phyloP scores from a whole-genome alignment of 2,329 filamentous ascomycete species.

The Aureobasidium uvarum region DNA sequence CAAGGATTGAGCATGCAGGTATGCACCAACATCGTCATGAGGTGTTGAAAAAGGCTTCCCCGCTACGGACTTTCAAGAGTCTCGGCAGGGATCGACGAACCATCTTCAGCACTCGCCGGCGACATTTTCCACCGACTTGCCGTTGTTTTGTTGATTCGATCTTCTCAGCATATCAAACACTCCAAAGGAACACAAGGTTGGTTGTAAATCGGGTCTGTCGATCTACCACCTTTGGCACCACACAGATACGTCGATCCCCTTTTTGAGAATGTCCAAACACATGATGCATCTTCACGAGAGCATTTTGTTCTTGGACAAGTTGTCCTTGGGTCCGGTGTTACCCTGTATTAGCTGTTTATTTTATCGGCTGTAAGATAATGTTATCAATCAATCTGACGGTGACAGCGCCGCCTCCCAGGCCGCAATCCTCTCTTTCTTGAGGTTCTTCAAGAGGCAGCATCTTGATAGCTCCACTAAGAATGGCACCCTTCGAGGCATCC shows the following conservation, averaged over 20 bases:
- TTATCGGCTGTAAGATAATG: slow-evolving; percentile 57
- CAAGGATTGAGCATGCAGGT: slow-evolving; percentile 18
- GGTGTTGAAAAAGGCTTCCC: slow-evolving; percentile 21
- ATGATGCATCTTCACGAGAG: neutral
- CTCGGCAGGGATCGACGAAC: slow-evolving; percentile 18
- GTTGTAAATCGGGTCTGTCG: neutral
- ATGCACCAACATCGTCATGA: slow-evolving; percentile 22
- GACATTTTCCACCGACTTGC: neutral
- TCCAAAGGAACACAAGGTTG: neutral
- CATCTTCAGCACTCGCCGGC: slow-evolving; percentile 3
- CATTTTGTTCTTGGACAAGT: neutral
- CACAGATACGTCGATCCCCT: neutral
- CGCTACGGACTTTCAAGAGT: slow-evolving; percentile 19
- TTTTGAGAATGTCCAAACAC: neutral
- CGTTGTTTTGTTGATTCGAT: slow-evolving; percentile 1
- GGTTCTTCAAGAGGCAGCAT: slow-evolving; percentile 78
- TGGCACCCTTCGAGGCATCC: slow-evolving; percentile 68
- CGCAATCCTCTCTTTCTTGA: slow-evolving; percentile 65
- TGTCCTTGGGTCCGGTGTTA: neutral
- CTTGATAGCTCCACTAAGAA: slow-evolving; percentile 86
- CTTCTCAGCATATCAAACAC: neutral
- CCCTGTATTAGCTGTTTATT: neutral
- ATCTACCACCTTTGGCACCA: slow-evolving; percentile 1
- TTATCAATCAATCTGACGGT: slow-evolving; percentile 92
- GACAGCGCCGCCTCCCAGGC: slow-evolving; percentile 69